These are phyloP conservation scores for Blastobotrys buckinghamii DNA, from an alignment of 1,139 yeast genomes.

Conservation along the genomic window DNA sequence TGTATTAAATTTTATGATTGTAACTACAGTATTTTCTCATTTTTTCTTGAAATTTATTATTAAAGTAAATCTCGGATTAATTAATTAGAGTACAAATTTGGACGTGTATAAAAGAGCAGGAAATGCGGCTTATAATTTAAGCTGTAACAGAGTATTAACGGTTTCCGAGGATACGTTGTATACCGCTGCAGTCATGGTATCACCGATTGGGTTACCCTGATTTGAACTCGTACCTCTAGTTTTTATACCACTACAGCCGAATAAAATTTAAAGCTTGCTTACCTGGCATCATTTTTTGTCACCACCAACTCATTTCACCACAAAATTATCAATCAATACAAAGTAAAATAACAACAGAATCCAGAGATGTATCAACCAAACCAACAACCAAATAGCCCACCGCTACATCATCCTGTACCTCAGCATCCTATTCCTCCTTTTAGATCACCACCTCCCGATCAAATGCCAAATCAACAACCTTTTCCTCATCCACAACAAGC, in stretches of 20 bases:
- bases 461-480: constrained; percentile 14
- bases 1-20: neutral
- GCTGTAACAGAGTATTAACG: too few relatives aligned
- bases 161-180: too few relatives aligned
- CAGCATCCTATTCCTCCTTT: constrained; percentile 41
- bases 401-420: constrained; percentile 43
- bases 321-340: neutral
- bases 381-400: constrained; percentile 37
- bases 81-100: too few relatives aligned
- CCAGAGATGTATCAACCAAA: constrained; percentile 3
- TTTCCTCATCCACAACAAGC: constrained; percentile 10
- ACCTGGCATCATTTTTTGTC: neutral
- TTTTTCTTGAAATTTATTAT: neutral
- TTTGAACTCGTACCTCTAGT: too few relatives aligned
- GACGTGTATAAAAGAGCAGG: too few relatives aligned
- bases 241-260: too few relatives aligned
- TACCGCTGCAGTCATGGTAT: too few relatives aligned
- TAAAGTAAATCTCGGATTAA: neutral
- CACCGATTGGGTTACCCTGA: too few relatives aligned
- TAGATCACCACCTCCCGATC: constrained; percentile 34
- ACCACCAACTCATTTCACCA: neutral
- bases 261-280: too few relatives aligned
- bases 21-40: neutral
- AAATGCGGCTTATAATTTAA: too few relatives aligned
- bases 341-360: neutral